Evolutionary conservation across 306 rosid species (phyloP).

Genomic region (Morella rubra): DNA sequence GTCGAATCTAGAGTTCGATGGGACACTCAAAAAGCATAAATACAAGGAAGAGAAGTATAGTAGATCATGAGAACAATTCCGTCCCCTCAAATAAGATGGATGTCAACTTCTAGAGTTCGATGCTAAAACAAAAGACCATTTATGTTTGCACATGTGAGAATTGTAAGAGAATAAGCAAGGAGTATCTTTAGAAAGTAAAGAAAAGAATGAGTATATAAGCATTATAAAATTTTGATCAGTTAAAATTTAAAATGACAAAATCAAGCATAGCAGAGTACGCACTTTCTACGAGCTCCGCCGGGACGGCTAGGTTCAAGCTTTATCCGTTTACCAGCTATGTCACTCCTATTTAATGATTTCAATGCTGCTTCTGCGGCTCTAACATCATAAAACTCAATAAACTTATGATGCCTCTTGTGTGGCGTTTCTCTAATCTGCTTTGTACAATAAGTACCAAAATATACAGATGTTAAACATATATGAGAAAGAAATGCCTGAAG

Average conservation of each 20-base stretch:
- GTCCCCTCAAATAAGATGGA: neutral
- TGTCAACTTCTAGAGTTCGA: neutral
- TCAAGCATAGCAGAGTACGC: slow-evolving; percentile 33
- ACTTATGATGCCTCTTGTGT: slow-evolving; percentile 97
- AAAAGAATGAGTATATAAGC: neutral
- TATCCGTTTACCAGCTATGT: slow-evolving; percentile 97
- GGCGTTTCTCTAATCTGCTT: slow-evolving; percentile 98
- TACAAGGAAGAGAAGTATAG: neutral
- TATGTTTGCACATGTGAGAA: neutral
- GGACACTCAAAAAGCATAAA: neutral
- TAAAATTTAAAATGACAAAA: slow-evolving; percentile 8
- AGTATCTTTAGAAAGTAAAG: neutral
- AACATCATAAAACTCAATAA: slow-evolving; percentile 93
- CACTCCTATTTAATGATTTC: slow-evolving; percentile 89
- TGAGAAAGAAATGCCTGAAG: neutral
- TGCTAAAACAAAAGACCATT: neutral
- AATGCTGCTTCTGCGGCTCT: slow-evolving; percentile 97
- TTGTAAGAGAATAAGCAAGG: neutral
- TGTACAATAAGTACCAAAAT: slow-evolving; percentile 11
- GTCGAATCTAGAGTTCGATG: neutral
- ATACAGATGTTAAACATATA: slow-evolving; percentile 19
- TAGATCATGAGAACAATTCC: neutral
- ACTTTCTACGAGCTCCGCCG: slow-evolving; percentile 99
- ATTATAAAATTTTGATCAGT: neutral
- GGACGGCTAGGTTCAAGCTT: slow-evolving; percentile 99